Evolutionary conservation across 2,329 filamentous ascomycete species (phyloP).

Genomic region (Fusarium marasasianum): DNA sequence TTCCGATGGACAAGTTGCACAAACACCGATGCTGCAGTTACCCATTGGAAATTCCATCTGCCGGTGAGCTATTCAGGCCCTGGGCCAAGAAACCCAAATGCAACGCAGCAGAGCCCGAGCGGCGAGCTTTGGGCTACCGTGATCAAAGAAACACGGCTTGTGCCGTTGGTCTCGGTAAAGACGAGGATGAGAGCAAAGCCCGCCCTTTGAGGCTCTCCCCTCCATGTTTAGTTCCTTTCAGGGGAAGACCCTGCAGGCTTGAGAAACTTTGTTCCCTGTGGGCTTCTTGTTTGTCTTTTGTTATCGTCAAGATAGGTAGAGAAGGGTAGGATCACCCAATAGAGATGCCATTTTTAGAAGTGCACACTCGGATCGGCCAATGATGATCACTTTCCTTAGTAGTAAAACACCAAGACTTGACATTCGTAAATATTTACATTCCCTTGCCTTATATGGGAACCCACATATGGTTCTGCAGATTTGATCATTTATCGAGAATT

Average conservation of each 20-base stretch:
- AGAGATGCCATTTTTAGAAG: slow-evolving; percentile 9
- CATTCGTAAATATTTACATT: neutral
- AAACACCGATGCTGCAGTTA: neutral
- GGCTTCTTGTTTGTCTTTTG: neutral
- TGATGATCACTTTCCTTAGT: neutral
- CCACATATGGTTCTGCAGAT: neutral
- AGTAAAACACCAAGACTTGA: neutral
- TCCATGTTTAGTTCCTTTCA: slow-evolving; percentile 7
- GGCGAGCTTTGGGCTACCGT: slow-evolving; percentile 26
- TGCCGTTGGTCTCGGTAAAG: slow-evolving; percentile 6
- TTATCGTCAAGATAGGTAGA: slow-evolving; percentile 23
- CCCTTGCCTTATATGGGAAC: neutral
- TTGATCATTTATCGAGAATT: neutral
- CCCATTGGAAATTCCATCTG: neutral
- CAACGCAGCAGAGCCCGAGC: slow-evolving; percentile 10
- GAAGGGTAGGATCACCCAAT: slow-evolving; percentile 7
- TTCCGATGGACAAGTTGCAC: neutral
- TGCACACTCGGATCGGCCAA: neutral
- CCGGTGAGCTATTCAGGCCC: neutral
- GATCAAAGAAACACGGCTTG: slow-evolving; percentile 12
- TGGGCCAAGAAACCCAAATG: slow-evolving; percentile 4
- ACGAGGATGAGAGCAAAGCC: slow-evolving; percentile 3
- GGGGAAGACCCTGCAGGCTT: slow-evolving; percentile 32
- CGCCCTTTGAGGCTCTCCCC: slow-evolving; percentile 34
- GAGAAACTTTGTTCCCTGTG: slow-evolving; percentile 13